phyloP scores from a whole-genome alignment of 2,329 filamentous ascomycete genomes.

The Microcyclospora pomicola region DNA sequence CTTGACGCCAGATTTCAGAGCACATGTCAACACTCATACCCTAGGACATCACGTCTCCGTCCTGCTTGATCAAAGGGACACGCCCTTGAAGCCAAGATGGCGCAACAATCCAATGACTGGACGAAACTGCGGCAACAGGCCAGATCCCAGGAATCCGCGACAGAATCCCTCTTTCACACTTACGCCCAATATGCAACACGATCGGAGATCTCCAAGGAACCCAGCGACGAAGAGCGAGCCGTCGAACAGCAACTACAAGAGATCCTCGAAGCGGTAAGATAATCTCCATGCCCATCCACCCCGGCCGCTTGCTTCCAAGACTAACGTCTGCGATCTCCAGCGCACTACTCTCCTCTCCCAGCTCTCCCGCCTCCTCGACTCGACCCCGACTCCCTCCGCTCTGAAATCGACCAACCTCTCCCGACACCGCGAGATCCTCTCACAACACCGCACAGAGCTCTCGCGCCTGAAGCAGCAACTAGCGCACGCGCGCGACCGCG shows the following conservation, averaged over 20 bases:
- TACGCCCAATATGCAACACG: conserved; percentile 86
- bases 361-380: conserved; percentile 80
- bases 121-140: conserved; percentile 88
- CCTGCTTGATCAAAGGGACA: too few relatives aligned
- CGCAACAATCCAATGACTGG: conserved; percentile 39
- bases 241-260: conserved; percentile 74
- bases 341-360: conserved; percentile 70
- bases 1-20: too few relatives aligned
- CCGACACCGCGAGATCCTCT: conserved; percentile 78
- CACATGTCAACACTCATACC: too few relatives aligned
- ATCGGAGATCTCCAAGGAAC: conserved; percentile 64
- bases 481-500: conserved; percentile 64
- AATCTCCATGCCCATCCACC: conserved; percentile 6
- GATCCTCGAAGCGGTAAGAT: conserved; percentile 60
- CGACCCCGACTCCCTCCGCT: conserved; percentile 79
- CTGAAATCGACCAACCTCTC: conserved; percentile 95
- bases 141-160: conserved; percentile 67
- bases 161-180: conserved; percentile 65
- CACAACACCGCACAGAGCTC: conserved; percentile 75
- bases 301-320: not conserved
- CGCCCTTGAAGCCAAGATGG: too few relatives aligned
- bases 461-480: conserved; percentile 60
- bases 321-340: conserved; percentile 33
- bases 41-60: too few relatives aligned
- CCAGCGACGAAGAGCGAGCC: conserved; percentile 68